Evolutionary conservation across 306 rosid genomes (phyloP).

Genomic region (Acacia melanoxylon): DNA sequence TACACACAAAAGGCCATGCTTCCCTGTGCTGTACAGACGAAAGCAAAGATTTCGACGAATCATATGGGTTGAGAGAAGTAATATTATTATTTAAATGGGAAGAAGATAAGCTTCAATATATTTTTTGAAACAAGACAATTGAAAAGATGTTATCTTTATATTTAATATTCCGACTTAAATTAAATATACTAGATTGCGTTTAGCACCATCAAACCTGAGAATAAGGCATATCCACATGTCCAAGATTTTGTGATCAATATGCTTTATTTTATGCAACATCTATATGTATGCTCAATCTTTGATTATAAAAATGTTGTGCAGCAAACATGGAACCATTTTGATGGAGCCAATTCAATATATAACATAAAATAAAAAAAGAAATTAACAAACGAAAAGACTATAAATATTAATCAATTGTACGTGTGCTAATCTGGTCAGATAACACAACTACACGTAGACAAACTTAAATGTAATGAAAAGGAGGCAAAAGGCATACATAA

Average conservation of each 20-base stretch:
- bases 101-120: constrained; percentile 23
- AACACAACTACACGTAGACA: neutral
- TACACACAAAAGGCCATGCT: neutral
- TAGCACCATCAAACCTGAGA: constrained; percentile 1
- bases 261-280: neutral
- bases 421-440: constrained; percentile 7
- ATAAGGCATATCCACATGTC: constrained; percentile 14
- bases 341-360: neutral
- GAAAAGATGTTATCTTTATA: neutral
- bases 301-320: neutral
- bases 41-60: neutral
- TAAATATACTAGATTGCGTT: neutral
- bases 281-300: neutral
- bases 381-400: neutral
- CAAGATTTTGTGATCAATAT: neutral
- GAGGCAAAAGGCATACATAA: neutral
- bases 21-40: constrained; percentile 16
- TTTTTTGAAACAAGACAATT: neutral
- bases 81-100: constrained; percentile 13
- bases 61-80: constrained; percentile 15
- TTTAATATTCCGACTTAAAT: neutral
- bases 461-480: neutral
- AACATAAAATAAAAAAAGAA: neutral
- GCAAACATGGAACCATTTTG: constrained; percentile 20
- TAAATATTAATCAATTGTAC: neutral